phyloP scores from a whole-genome alignment of 345 rosid species.

The Erysimum cheiranthoides region DNA sequence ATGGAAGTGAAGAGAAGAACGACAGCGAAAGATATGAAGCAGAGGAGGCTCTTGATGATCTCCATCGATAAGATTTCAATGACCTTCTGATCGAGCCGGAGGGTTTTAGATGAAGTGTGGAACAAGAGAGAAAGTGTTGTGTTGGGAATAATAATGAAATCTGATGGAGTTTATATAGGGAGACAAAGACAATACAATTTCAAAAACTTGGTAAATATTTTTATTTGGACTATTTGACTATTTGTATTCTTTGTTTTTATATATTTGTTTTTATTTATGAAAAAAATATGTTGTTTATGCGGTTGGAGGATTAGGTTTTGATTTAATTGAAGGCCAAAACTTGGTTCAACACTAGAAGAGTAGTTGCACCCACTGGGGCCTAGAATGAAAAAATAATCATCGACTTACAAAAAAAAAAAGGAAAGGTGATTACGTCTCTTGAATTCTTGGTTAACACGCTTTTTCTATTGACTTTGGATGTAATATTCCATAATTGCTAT shows the following conservation, averaged over 20 bases:
- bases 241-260: not conserved
- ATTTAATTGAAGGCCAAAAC: constrained; percentile 47
- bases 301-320: constrained; percentile 50
- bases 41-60: constrained; percentile 35
- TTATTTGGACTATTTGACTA: not conserved
- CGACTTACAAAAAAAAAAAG: constrained; percentile 11
- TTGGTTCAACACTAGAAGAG: constrained; percentile 43
- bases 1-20: constrained; percentile 51
- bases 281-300: constrained; percentile 19
- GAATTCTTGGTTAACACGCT: constrained; percentile 45
- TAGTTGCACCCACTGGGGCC: constrained; percentile 53
- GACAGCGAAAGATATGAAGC: constrained; percentile 36
- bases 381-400: not conserved
- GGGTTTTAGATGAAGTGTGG: constrained; percentile 26
- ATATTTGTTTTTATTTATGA: not conserved
- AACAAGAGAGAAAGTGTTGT: constrained; percentile 24
- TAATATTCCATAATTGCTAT: constrained; percentile 40
- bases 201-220: constrained; percentile 29
- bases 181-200: constrained; percentile 23
- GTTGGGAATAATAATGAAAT: constrained; percentile 26
- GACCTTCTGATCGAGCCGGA: not conserved
- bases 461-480: constrained; percentile 48
- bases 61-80: constrained; percentile 23
- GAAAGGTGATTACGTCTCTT: constrained; percentile 46
- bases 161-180: constrained; percentile 35